Evolutionary conservation across 352 stramenopile species (phyloP), one percentile per base, ranked within the genome.

Genomic region (Phytophthora kernoviae): DNA sequence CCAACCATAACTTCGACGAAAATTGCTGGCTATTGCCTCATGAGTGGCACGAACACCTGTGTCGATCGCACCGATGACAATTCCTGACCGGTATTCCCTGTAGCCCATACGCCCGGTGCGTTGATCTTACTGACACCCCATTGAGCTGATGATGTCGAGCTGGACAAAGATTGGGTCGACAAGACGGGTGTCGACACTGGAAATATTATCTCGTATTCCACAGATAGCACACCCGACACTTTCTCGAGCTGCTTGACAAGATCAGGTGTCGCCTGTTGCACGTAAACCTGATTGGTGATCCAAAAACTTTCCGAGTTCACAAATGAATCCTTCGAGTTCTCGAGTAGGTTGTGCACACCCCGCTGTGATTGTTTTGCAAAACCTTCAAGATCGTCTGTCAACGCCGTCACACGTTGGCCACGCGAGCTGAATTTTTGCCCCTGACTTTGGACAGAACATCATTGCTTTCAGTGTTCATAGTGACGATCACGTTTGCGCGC

Each of bases 11-110:
- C 47, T 68, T 56, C 60, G 37, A 10, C 73, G 70, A 41, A 67
- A 88, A 22, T 74, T 87, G 15, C 49, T 63, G 4, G 54, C 41
- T 22, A 88, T 40, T n/a, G 72, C 68, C 37, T 75, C 58, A 48
- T 91, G 79, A 5, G 70, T 84, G 11, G 54, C 44, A 15, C 76
- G 76, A 22, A 80, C 82, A 11, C 82, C 79, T 0, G 75, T 84
- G 46, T 91, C 82, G 36, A 90, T 91, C 17, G 72, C 72, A 10
- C 79, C 82, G 9, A 91, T 66, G 8, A 84, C 68, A 6, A 90
- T 67, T 18, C 70, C 24, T 78, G 58, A 4, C 82, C 82, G 7
- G 58, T 84, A 42, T 86, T 81, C 1, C 76, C 76, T 18, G 58
- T 75, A 18, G 57, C 57, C 79, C 79, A 89, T 2, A 83, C 70